Evolutionary conservation across 495 filamentous ascomycete genomes (phyloP).

Genomic region (Podospora australis): DNA sequence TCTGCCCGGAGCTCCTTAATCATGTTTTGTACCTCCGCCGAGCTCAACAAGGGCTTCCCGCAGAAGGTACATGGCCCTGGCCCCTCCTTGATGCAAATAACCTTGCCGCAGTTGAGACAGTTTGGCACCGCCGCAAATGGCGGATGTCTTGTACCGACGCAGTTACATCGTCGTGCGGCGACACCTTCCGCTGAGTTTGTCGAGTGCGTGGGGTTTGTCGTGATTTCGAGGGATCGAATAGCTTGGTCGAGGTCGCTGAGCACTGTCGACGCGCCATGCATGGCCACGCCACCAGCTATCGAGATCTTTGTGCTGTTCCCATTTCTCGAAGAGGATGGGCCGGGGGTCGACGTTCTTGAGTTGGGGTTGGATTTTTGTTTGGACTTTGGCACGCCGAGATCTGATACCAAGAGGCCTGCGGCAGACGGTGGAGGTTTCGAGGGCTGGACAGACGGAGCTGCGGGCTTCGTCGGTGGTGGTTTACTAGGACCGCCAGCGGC

Average conservation of each 20-base stretch:
- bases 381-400: conserved; percentile 54
- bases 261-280: conserved; percentile 69
- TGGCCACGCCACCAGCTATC: conserved; percentile 64
- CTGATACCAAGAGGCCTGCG: conserved; percentile 70
- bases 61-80: conserved; percentile 95
- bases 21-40: conserved; percentile 72
- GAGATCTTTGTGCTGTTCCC: conserved; percentile 48
- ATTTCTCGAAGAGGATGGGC: conserved; percentile 28
- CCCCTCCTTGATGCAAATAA: conserved; percentile 93
- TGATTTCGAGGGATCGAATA: conserved; percentile 82
- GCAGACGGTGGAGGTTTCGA: conserved; percentile 61
- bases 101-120: conserved; percentile 87
- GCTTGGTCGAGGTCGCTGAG: conserved; percentile 83
- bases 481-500: conserved; percentile 29
- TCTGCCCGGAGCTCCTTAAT: conserved; percentile 81
- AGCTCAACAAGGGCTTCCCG: conserved; percentile 60
- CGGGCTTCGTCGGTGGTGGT: conserved; percentile 32
- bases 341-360: conserved; percentile 50
- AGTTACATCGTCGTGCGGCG: conserved; percentile 64
- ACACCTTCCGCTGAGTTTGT: conserved; percentile 33
- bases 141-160: conserved; percentile 78
- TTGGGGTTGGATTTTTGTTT: conserved; percentile 52
- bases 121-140: conserved; percentile 83
- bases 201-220: conserved; percentile 70
- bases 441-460: conserved; percentile 20